A percentile compares a stretch with the other conserved stretches of the same genome.
These are phyloP conservation scores for Vicia sativa DNA, from an alignment of 306 rosid genomes.

Conservation along the genomic window DNA sequence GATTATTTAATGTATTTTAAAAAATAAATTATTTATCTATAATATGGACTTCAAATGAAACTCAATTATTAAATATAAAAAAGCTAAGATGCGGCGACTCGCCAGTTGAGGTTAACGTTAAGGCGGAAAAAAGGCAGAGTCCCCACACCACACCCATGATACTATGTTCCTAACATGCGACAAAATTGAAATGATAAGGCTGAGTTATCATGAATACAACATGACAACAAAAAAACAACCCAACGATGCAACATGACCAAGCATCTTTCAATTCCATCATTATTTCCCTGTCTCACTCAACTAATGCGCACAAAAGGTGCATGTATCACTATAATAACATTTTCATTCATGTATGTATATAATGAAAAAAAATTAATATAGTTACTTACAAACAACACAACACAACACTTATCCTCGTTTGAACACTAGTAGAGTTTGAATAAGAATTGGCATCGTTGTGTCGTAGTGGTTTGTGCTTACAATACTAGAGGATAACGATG, in stretches of 20 bases:
- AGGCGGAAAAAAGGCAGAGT: background rate
- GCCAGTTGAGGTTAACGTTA: background rate
- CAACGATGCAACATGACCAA: background rate
- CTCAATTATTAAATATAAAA: background rate
- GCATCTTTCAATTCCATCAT: background rate
- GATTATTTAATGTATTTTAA: too few species aligned
- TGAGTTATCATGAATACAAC: background rate
- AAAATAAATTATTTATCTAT: too few species aligned
- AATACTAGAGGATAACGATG: slow-evolving; percentile 37
- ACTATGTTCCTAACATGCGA: background rate
- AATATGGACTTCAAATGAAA: too few species aligned
- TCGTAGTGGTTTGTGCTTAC: background rate
- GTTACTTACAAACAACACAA: background rate
- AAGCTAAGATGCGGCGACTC: slow-evolving; percentile 11
- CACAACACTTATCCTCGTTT: background rate
- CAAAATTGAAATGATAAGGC: background rate
- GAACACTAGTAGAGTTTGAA: background rate
- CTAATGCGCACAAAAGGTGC: background rate
- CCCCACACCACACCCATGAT: slow-evolving; percentile 3
- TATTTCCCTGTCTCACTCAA: background rate
- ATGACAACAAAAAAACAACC: background rate
- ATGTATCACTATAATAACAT: background rate
- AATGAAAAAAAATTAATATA: background rate
- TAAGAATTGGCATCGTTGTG: slow-evolving; percentile 6
- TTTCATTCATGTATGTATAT: background rate